Base-by-base conservation (phyloP, 306 rosid genomes). In the Gleditsia sinensis region DNA sequence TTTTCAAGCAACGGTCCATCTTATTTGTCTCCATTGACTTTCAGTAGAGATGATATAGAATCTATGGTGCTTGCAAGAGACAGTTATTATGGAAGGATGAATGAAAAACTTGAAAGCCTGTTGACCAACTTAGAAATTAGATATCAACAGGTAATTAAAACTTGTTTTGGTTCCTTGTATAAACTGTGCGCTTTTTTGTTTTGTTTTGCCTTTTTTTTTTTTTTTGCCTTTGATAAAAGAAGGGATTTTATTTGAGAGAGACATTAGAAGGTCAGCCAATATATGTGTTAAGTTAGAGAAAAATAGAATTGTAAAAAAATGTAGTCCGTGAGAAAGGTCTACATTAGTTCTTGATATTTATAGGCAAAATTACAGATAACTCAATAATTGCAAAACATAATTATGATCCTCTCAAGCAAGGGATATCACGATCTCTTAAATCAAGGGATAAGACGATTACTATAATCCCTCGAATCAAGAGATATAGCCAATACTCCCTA, bases 41-140 rank as follows among this genome's bases (percentile, higher is more conserved):
- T 91, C 70, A 81, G 75, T 71, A 86, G 85, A 88, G 89, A 73
- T 71, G 76, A 67, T 80, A 83, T 90, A 46, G 89, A 84, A 62
- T 81, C 85, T 63, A 80, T 70, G 85, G 87, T 87, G 67, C 76
- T 83, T 72, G 88, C 88, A 27, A 86, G 97, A 80, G 87, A 86
- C 53, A 69, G 62, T 76, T 92, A 94, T 74, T 94, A 88, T 80
- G 85, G 78, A 80, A 87, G 55, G 80, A 85, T 94, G 96, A 86
- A 84, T 45, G 88, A 80, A 74, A 88, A 87, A 75, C 88, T 86
- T 43, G 88, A 84, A 50, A 78, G 68, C 75, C 73, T 84, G 64
- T 70, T 83, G 83, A 80, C 83, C 10, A 85, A 80, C 75, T 80
- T 88, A 67, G 86, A 90, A 78, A 81, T 92, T 77, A 83, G 85